Percentiles rank a stretch among this genome's conserved stretches.
Conservation (phyloP, 2,329 filamentous ascomycete genomes). For the Colletotrichum agaves region DNA sequence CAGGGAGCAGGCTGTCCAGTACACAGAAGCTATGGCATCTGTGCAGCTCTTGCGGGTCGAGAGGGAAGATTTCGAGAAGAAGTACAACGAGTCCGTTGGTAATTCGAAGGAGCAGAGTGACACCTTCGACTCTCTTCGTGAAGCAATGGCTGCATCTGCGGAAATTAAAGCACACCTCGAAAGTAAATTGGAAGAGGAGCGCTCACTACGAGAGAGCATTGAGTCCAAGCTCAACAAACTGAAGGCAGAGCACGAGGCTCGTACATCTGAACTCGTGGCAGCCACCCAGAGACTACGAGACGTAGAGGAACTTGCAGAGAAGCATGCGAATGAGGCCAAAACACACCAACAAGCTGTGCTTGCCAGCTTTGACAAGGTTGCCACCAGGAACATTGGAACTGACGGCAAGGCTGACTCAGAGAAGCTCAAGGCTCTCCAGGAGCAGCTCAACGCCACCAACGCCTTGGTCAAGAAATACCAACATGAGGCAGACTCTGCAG, state of each 20-base stretch:
- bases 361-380: slow-evolving; percentile 81
- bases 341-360: slow-evolving; percentile 87
- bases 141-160: slow-evolving; percentile 81
- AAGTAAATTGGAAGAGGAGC: slow-evolving; percentile 85
- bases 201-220: slow-evolving; percentile 76
- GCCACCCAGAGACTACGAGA: slow-evolving; percentile 81
- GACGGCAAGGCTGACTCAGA: slow-evolving; percentile 66
- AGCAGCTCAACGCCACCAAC: slow-evolving; percentile 82
- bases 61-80: slow-evolving; percentile 78
- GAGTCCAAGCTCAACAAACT: slow-evolving; percentile 82
- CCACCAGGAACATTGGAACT: slow-evolving; percentile 62
- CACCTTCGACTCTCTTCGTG: slow-evolving; percentile 79
- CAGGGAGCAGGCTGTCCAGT: slow-evolving; percentile 82
- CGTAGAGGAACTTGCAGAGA: slow-evolving; percentile 88
- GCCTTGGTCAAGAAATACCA: slow-evolving; percentile 88
- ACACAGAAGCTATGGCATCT: slow-evolving; percentile 79
- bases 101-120: slow-evolving; percentile 75
- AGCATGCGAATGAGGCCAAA: slow-evolving; percentile 86
- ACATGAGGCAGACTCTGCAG: slow-evolving; percentile 84
- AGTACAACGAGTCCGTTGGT: slow-evolving; percentile 74
- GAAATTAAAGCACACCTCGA: slow-evolving; percentile 83
- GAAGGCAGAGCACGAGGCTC: slow-evolving; percentile 84
- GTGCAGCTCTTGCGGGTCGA: slow-evolving; percentile 85
- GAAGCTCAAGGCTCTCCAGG: slow-evolving; percentile 78
- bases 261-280: slow-evolving; percentile 79